Evolutionary conservation across 257 asterid genomes (phyloP).

Genomic region (Penstemon eatonii): DNA sequence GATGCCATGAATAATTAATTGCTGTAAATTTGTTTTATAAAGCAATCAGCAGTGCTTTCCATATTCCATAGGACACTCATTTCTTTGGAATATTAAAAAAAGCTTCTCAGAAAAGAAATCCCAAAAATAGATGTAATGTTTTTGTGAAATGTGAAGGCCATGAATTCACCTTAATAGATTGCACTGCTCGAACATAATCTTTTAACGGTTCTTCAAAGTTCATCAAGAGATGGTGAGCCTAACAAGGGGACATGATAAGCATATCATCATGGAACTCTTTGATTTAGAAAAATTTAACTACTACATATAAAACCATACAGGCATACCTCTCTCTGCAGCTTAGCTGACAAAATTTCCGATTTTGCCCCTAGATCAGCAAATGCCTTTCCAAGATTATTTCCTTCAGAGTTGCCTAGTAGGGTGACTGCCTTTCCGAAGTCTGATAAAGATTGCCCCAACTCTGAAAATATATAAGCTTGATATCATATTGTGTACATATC

Average conservation of each 20-base stretch:
- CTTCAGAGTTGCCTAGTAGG: conserved; percentile 83
- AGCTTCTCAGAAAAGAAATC: conserved; percentile 6
- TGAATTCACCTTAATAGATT: conserved; percentile 80
- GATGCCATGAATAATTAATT: background rate
- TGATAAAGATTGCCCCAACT: conserved; percentile 83
- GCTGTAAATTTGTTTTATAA: background rate
- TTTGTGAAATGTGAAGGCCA: conserved; percentile 21
- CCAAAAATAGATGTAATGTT: conserved; percentile 2
- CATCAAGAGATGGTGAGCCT: conserved; percentile 98
- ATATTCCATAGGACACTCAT: background rate
- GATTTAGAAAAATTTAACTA: conserved; percentile 18
- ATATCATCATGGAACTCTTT: background rate
- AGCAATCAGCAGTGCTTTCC: conserved; percentile 7
- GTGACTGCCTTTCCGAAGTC: conserved; percentile 96
- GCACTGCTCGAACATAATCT: conserved; percentile 96
- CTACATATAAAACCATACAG: conserved; percentile 36
- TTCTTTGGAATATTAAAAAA: background rate
- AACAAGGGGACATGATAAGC: conserved; percentile 27
- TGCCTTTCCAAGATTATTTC: conserved; percentile 80
- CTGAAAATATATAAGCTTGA: conserved; percentile 39
- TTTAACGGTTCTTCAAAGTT: conserved; percentile 93
- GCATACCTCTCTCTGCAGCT: conserved; percentile 83
- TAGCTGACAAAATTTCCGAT: conserved; percentile 68
- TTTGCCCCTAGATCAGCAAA: conserved; percentile 90
- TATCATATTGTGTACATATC: conserved; percentile 20